phyloP scores from a whole-genome alignment of 371 early-diverging fungal species.

The Neoconidiobolus thromboides region DNA sequence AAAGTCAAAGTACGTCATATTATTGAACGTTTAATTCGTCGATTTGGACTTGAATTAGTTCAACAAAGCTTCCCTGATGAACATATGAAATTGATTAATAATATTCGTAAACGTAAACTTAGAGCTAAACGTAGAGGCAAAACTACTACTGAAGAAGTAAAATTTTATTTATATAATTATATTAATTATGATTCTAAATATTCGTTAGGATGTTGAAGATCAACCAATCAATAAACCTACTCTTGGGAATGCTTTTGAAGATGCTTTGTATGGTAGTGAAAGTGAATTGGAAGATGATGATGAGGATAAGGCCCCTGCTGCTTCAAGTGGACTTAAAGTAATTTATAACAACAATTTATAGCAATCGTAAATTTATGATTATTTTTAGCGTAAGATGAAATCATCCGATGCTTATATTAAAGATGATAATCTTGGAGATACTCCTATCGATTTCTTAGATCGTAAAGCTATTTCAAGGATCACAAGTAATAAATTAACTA shows the following conservation, averaged over 20 bases:
- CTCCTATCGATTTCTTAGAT: conserved; percentile 74
- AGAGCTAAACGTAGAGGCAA: conserved; percentile 64
- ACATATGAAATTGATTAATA: conserved; percentile 69
- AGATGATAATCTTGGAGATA: conserved; percentile 23
- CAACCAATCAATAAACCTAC: conserved; percentile 11
- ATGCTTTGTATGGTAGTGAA: conserved; percentile 75
- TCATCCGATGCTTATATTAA: conserved; percentile 6
- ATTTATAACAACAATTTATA: not conserved
- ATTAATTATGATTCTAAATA: not conserved
- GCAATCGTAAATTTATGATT: not conserved
- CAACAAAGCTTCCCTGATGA: conserved; percentile 67
- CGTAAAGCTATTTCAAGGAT: conserved; percentile 62
- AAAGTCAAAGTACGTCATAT: conserved; percentile 80
- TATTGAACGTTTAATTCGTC: conserved; percentile 75
- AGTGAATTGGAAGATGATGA: conserved; percentile 64
- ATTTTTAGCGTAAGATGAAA: too few species aligned
- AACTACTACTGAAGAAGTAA: conserved; percentile 17
- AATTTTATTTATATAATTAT: conserved; percentile 15
- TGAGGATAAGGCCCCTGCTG: conserved; percentile 16
- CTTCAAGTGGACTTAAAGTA: not conserved
- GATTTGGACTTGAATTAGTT: conserved; percentile 59
- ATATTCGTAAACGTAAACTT: conserved; percentile 81
- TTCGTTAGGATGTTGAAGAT: conserved; percentile 7
- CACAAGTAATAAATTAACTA: conserved; percentile 15
- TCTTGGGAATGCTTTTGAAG: conserved; percentile 65